These are phyloP conservation scores for Larix sibirica DNA, from an alignment of 83 land plant species.

Conservation along the genomic window DNA sequence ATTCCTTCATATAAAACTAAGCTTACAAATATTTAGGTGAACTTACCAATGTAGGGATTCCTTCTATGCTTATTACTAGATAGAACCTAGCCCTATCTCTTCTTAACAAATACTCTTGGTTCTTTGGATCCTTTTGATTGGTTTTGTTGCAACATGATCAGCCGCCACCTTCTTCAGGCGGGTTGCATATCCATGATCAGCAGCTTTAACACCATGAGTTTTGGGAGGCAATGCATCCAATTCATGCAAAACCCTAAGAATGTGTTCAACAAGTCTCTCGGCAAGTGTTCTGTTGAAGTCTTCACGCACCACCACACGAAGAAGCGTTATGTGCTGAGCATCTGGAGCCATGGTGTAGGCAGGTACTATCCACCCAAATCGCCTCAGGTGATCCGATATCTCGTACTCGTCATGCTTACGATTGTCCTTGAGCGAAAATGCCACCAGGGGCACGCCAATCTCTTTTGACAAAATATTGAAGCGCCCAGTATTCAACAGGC, in stretches of 20 bases:
- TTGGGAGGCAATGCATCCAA: constrained; percentile 25
- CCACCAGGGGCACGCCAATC: constrained; percentile 77
- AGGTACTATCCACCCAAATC: constrained; percentile 59
- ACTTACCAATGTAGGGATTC: too few species aligned
- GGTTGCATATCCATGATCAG: too few species aligned
- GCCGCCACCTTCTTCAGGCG: too few species aligned
- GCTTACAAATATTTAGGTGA: too few species aligned
- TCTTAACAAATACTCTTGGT: too few species aligned
- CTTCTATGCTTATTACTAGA: too few species aligned
- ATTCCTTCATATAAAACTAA: too few species aligned
- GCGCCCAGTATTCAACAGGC: constrained; percentile 50
- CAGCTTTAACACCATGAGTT: too few species aligned
- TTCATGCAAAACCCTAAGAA: constrained; percentile 42
- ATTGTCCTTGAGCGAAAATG: constrained; percentile 65
- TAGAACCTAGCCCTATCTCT: too few species aligned
- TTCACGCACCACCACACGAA: constrained; percentile 72
- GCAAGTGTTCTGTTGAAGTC: constrained; percentile 69
- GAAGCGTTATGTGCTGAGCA: constrained; percentile 63
- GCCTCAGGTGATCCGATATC: constrained; percentile 32
- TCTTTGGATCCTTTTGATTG: too few species aligned
- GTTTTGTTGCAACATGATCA: too few species aligned
- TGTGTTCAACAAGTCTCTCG: constrained; percentile 63
- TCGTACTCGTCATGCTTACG: constrained; percentile 46
- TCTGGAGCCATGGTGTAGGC: constrained; percentile 84
- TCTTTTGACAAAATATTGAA: constrained; percentile 79